Evolutionary conservation across 2,329 filamentous ascomycete genomes (phyloP).

Genomic region (Colletotrichum somersetense): DNA sequence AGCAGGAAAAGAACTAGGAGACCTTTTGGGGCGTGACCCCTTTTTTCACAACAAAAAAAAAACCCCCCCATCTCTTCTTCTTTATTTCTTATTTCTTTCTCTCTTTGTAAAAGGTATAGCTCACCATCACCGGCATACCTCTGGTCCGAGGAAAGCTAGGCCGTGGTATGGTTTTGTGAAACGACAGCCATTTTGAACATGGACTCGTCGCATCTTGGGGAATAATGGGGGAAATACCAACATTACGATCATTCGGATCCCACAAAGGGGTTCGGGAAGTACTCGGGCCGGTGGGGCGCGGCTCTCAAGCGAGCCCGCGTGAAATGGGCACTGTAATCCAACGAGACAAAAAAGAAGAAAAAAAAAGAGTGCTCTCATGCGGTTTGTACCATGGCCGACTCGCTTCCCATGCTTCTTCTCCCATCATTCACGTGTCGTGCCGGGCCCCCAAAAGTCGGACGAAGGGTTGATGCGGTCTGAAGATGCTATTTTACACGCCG

Average conservation of each 20-base stretch:
- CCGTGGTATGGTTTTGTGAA: background rate
- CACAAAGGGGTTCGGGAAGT: conserved; percentile 5
- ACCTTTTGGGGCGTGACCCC: too few relatives aligned
- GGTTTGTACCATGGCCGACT: background rate
- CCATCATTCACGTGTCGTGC: conserved; percentile 26
- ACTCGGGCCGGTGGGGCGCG: conserved; percentile 15
- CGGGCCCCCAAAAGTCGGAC: background rate
- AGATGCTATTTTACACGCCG: conserved; percentile 24
- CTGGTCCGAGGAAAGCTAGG: background rate
- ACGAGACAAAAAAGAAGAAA: too few relatives aligned
- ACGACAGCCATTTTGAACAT: background rate
- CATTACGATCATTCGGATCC: background rate
- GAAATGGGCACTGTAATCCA: background rate
- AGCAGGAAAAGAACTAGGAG: background rate
- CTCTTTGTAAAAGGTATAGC: background rate
- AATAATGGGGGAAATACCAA: background rate
- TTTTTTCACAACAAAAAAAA: too few relatives aligned
- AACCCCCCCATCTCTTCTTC: too few relatives aligned
- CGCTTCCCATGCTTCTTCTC: background rate
- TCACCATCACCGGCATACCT: too few relatives aligned
- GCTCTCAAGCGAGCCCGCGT: conserved; percentile 22
- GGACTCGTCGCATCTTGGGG: background rate
- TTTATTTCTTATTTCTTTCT: background rate
- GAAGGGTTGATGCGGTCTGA: conserved; percentile 23
- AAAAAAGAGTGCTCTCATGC: background rate